Conservation (phyloP, 139 green algal species). For the Picochlorum sp. region DNA sequence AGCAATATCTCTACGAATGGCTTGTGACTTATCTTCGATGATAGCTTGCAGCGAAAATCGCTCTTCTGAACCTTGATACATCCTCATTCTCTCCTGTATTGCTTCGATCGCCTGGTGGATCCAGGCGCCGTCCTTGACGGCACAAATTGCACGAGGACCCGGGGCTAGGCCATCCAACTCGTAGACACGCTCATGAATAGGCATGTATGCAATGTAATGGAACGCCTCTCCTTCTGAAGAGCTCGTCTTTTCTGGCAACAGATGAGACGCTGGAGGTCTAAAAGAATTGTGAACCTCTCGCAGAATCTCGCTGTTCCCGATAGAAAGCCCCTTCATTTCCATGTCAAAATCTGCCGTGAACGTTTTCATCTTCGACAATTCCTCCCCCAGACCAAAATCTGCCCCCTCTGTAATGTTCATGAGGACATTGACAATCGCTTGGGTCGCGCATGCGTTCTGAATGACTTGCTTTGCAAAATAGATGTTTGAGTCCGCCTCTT, state of each 20-base stretch:
- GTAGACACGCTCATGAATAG: conserved; percentile 68
- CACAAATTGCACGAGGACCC: conserved; percentile 76
- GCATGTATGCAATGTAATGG: conserved; percentile 83
- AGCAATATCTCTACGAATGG: conserved; percentile 20
- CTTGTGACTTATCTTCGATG: conserved; percentile 22
- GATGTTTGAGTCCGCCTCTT: conserved; percentile 65
- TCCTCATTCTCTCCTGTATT: conserved; percentile 69
- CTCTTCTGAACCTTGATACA: conserved; percentile 82
- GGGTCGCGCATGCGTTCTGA: conserved; percentile 91
- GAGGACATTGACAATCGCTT: conserved; percentile 91
- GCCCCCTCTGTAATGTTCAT: conserved; percentile 69
- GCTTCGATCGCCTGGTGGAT: conserved; percentile 33
- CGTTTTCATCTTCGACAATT: conserved; percentile 65
- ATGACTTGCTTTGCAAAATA: conserved; percentile 95
- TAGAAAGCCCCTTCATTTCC: conserved; percentile 77
- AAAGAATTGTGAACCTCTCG: conserved; percentile 93
- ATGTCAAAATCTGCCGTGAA: conserved; percentile 83
- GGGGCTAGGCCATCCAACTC: conserved; percentile 95
- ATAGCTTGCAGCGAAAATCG: conserved; percentile 98
- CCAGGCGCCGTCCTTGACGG: conserved; percentile 65
- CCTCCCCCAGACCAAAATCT: conserved; percentile 44
- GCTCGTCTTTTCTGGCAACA: conserved; percentile 52
- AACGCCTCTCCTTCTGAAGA: conserved; percentile 58
- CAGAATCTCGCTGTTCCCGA: conserved; percentile 91
- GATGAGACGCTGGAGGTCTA: conserved; percentile 74